phyloP scores from a whole-genome alignment of 257 asterid genomes.

The Anisodus acutangulus region DNA sequence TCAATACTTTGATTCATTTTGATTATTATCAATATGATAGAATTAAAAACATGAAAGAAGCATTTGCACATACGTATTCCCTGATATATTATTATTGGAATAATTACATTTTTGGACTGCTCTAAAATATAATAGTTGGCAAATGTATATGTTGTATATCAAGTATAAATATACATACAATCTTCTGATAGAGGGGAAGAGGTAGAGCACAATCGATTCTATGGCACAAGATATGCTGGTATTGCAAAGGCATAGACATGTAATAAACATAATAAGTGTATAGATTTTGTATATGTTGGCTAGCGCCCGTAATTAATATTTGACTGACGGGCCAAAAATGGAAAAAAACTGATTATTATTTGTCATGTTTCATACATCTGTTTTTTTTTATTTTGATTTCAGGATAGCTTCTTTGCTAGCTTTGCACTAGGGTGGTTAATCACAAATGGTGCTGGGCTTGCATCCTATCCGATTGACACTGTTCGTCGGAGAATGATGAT shows the following conservation, averaged over 20 bases:
- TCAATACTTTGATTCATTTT: not conserved
- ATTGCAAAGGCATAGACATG: too few species aligned
- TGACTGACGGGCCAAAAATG: too few species aligned
- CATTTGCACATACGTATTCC: not conserved
- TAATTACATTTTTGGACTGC: too few species aligned
- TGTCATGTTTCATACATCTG: not conserved
- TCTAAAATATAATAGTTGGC: too few species aligned
- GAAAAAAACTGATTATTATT: not conserved
- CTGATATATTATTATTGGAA: not conserved
- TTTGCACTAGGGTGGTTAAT: constrained; percentile 51
- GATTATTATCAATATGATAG: not conserved
- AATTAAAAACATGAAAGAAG: not conserved
- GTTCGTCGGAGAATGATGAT: constrained; percentile 58
- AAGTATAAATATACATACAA: too few species aligned
- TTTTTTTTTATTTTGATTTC: constrained; percentile 10
- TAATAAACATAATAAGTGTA: too few species aligned
- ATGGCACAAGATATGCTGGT: too few species aligned
- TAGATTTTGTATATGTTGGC: too few species aligned
- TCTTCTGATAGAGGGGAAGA: too few species aligned
- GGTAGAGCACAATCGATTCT: too few species aligned
- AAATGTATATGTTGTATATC: too few species aligned
- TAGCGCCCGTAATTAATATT: too few species aligned
- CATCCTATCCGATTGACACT: constrained; percentile 52
- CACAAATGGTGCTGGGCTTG: constrained; percentile 55
- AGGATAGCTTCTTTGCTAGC: constrained; percentile 54